A percentile compares a stretch with the other conserved stretches of the same genome.
Evolutionary conservation across 2,329 filamentous ascomycete genomes (phyloP).

Genomic region (Penicillium olsonii): DNA sequence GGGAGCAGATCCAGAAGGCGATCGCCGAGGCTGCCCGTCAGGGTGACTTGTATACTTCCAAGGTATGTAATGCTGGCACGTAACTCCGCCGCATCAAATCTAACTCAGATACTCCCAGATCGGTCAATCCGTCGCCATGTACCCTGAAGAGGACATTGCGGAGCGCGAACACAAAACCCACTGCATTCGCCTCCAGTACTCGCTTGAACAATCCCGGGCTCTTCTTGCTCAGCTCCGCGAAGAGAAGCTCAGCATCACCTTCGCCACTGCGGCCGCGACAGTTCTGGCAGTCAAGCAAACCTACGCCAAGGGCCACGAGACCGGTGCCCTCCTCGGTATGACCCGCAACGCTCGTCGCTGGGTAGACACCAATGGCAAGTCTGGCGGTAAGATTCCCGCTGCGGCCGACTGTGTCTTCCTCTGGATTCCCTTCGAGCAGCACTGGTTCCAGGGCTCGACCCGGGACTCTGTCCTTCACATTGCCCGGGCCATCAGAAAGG

Average conservation of each 20-base stretch:
- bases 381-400: neutral
- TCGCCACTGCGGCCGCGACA: neutral
- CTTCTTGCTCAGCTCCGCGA: neutral
- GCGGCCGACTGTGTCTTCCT: neutral
- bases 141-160: neutral
- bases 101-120: neutral
- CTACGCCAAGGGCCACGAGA: neutral
- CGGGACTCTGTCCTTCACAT: neutral
- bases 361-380: neutral
- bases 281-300: neutral
- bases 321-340: neutral
- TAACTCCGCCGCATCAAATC: neutral
- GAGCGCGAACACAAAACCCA: neutral
- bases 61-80: neutral
- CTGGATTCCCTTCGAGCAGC: neutral
- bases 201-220: neutral
- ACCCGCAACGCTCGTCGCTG: neutral
- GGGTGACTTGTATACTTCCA: neutral
- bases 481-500: neutral
- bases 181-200: neutral
- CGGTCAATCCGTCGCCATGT: neutral
- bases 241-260: neutral
- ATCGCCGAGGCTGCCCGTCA: neutral
- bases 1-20: neutral
- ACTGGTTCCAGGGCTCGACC: neutral